Percentiles rank a stretch among this genome's conserved stretches.
These are phyloP conservation scores for Pulveroboletus frians DNA, from an alignment of 768 basidiomycete species.

Conservation along the genomic window DNA sequence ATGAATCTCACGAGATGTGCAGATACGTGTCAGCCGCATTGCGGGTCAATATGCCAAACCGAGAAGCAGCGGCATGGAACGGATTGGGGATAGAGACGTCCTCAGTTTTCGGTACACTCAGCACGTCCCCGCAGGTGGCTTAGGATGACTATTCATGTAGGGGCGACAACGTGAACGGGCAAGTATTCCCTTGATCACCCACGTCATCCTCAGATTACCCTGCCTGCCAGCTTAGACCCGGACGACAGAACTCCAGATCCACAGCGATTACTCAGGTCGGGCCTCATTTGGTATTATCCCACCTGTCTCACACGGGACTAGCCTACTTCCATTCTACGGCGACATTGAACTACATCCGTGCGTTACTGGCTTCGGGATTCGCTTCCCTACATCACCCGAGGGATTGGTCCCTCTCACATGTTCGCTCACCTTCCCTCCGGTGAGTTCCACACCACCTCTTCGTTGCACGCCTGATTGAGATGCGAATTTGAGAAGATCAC, in stretches of 20 bases:
- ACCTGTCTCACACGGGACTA: slow-evolving; percentile 27
- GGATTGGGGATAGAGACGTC: slow-evolving; percentile 68
- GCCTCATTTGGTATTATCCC: not conserved
- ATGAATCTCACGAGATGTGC: slow-evolving; percentile 4
- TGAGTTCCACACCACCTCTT: slow-evolving; percentile 28
- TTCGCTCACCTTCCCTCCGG: slow-evolving; percentile 75
- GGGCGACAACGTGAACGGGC: slow-evolving; percentile 97
- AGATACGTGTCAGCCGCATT: slow-evolving; percentile 85
- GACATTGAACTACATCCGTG: slow-evolving; percentile 89
- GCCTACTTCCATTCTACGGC: slow-evolving; percentile 96
- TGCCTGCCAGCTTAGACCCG: slow-evolving; percentile 44
- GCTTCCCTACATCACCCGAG: slow-evolving; percentile 88
- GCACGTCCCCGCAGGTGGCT: not conserved
- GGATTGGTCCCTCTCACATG: slow-evolving; percentile 90
- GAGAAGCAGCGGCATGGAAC: slow-evolving; percentile 77
- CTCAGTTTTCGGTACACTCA: slow-evolving; percentile 76
- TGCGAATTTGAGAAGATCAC: slow-evolving; percentile 83
- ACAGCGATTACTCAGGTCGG: slow-evolving; percentile 71
- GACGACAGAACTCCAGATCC: slow-evolving; percentile 87
- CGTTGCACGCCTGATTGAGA: slow-evolving; percentile 28
- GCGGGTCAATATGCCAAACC: slow-evolving; percentile 98
- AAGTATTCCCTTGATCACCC: slow-evolving; percentile 16
- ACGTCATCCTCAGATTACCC: not conserved
- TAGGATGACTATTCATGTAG: slow-evolving; percentile 35
- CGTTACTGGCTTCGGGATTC: slow-evolving; percentile 86